Evolutionary conservation across 2,329 filamentous ascomycete genomes (phyloP), one percentile per base, ranked within the genome.

Genomic region (Apiospora koreana): DNA sequence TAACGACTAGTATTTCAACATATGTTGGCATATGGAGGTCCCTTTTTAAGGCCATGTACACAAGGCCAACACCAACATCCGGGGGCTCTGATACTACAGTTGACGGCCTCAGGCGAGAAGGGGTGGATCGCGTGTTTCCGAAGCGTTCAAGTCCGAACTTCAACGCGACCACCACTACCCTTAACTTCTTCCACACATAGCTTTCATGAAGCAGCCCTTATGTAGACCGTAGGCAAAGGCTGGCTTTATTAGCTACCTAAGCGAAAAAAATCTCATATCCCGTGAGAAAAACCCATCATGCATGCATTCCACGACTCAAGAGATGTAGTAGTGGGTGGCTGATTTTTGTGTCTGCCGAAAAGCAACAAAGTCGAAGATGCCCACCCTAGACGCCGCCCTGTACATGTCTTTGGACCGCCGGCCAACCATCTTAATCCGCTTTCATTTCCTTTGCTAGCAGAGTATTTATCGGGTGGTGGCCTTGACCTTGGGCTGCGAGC

Each of bases 401-500:
- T 75, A 78, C 73, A 73, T 74, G 71, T 73, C 68, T 71, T 71
- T 70, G 58, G 50, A 67, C 70, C 69, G 68, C 71, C 68, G 68
- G 58, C 73, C 46, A 43, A 67, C n/a, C 28, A 67, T 67, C 65
- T 46, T 45, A 66, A 66, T 43, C 64, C 64, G 64, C 64, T 66
- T 66, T 66, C 28, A 68, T 48, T 48, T 45, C 31, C 58, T 48
- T 62, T 54, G 38, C 45, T 65, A 62, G 54, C 54, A 62, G 54
- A 62, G 38, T 62, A 45, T 79, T 93, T 94, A 97, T 87, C 94
- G 94, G 87, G 89, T 92, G 82, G 92, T 95, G 83, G 93, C 91
- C 83, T 92, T 89, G 79, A 94, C 91, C 93, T 98, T 98, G 82
- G 87, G 85, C 79, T 89, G 90, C 78, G 94, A 90, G 81, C 96